These are phyloP conservation scores for Penicillium sp. DNA, from an alignment of 2,329 filamentous ascomycete genomes.

Conservation along the genomic window DNA sequence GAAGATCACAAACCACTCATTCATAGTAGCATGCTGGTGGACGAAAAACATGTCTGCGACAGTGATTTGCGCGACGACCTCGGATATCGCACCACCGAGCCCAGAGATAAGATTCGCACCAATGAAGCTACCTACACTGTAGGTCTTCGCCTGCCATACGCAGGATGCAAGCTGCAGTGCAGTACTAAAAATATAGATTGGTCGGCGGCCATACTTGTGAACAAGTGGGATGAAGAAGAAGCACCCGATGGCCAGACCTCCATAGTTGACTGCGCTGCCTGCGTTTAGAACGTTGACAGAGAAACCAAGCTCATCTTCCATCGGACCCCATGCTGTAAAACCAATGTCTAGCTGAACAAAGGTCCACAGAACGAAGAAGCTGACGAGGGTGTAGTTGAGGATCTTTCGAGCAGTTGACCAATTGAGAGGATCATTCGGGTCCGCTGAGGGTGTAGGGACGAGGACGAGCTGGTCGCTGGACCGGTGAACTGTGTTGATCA, in stretches of 20 bases:
- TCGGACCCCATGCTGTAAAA: slow-evolving; percentile 45
- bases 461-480: slow-evolving; percentile 18
- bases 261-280: slow-evolving; percentile 47
- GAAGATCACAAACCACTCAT: slow-evolving; percentile 48
- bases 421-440: slow-evolving; percentile 32
- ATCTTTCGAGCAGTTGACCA: slow-evolving; percentile 27
- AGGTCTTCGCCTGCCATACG: slow-evolving; percentile 48
- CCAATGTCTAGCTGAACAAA: slow-evolving; percentile 42
- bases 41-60: slow-evolving; percentile 53
- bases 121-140: slow-evolving; percentile 45
- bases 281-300: slow-evolving; percentile 45
- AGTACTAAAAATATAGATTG: slow-evolving; percentile 48
- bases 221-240: slow-evolving; percentile 50
- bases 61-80: slow-evolving; percentile 50
- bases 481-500: slow-evolving; percentile 6
- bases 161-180: slow-evolving; percentile 39
- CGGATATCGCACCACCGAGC: slow-evolving; percentile 47
- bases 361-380: slow-evolving; percentile 30
- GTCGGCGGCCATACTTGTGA: slow-evolving; percentile 50
- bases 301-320: slow-evolving; percentile 48
- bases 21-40: slow-evolving; percentile 50
- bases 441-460: slow-evolving; percentile 25
- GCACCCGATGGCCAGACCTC: slow-evolving; percentile 45
- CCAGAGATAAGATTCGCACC: slow-evolving; percentile 47
- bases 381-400: slow-evolving; percentile 29